Conservation (phyloP, 208 protist genomes). For the Jaenimonas drosophilae region DNA sequence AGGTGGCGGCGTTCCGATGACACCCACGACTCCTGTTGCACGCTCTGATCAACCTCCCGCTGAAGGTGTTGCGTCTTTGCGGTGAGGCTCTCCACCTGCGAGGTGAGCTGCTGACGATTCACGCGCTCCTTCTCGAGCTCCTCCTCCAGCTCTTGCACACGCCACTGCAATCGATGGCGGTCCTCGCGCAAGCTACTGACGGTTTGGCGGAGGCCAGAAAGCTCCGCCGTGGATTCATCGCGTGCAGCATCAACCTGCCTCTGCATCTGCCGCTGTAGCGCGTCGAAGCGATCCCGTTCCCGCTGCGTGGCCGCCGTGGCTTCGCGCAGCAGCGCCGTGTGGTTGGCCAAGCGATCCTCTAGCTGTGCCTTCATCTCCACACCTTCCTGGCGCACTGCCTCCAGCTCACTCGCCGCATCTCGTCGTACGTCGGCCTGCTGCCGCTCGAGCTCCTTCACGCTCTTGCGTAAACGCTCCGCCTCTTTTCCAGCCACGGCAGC, state of each 20-base stretch:
- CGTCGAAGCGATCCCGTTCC: conserved; percentile 15
- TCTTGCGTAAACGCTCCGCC: conserved; percentile 19
- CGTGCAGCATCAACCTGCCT: conserved; percentile 25
- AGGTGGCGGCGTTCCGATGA: conserved; percentile 26
- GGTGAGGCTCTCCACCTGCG: conserved; percentile 5
- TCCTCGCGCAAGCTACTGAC: conserved; percentile 28
- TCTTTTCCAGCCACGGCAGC: conserved; percentile 29
- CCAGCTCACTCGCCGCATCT: conserved; percentile 25
- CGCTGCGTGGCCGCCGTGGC: conserved; percentile 9
- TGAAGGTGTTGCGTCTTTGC: conserved; percentile 17
- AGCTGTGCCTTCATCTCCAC: conserved; percentile 21
- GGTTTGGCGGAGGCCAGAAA: conserved; percentile 34
- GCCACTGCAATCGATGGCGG: conserved; percentile 21
- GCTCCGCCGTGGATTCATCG: conserved; percentile 26
- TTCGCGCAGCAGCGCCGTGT: conserved; percentile 15
- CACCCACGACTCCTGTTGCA: conserved; percentile 54
- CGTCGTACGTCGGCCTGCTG: conserved; percentile 12
- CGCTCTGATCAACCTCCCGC: conserved; percentile 21
- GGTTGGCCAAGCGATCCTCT: conserved; percentile 18
- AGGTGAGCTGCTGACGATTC: conserved; percentile 8
- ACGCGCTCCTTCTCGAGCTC: conserved; percentile 15
- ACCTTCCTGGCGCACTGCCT: conserved; percentile 9
- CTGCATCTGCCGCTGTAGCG: conserved; percentile 26
- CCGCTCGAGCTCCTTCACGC: conserved; percentile 14
- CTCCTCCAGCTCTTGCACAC: conserved; percentile 17